These are phyloP conservation scores for Lactarius quietus DNA, from an alignment of 768 basidiomycete genomes.

Conservation along the genomic window DNA sequence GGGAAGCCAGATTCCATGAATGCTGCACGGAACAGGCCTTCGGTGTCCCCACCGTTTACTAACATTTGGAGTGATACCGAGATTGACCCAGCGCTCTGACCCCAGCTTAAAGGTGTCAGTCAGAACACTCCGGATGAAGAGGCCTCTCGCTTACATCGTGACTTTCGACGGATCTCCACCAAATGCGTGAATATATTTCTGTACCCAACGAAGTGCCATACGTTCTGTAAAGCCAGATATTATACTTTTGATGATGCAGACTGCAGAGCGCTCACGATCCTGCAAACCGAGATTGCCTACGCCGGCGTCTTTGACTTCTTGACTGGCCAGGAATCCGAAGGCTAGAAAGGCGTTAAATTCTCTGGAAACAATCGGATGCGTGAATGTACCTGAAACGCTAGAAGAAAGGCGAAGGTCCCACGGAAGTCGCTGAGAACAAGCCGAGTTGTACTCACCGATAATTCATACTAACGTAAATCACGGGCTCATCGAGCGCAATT, in stretches of 20 bases:
- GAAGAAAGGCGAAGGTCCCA: neutral
- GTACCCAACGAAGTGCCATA: constrained; percentile 58
- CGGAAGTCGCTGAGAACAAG: neutral
- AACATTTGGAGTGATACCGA: constrained; percentile 43
- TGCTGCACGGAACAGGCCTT: constrained; percentile 39
- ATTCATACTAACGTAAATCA: constrained; percentile 30
- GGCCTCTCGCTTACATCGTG: constrained; percentile 42
- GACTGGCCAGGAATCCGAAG: constrained; percentile 49
- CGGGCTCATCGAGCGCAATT: constrained; percentile 25
- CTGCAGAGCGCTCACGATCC: constrained; percentile 44
- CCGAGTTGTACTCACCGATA: constrained; percentile 25
- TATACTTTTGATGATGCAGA: neutral
- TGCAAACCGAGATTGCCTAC: constrained; percentile 62
- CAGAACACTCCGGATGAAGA: neutral
- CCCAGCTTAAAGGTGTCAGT: constrained; percentile 36
- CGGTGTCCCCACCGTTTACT: constrained; percentile 36
- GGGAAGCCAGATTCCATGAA: constrained; percentile 46
- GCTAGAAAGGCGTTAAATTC: constrained; percentile 28
- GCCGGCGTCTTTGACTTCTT: constrained; percentile 49
- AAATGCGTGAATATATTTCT: constrained; percentile 58
- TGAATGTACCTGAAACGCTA: constrained; percentile 14
- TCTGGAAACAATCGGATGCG: neutral
- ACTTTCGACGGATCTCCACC: constrained; percentile 62
- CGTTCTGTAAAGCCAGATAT: constrained; percentile 39
- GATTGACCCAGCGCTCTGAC: constrained; percentile 52